phyloP scores from a whole-genome alignment of 331 rosid genomes.

The Prunus yedoensis region DNA sequence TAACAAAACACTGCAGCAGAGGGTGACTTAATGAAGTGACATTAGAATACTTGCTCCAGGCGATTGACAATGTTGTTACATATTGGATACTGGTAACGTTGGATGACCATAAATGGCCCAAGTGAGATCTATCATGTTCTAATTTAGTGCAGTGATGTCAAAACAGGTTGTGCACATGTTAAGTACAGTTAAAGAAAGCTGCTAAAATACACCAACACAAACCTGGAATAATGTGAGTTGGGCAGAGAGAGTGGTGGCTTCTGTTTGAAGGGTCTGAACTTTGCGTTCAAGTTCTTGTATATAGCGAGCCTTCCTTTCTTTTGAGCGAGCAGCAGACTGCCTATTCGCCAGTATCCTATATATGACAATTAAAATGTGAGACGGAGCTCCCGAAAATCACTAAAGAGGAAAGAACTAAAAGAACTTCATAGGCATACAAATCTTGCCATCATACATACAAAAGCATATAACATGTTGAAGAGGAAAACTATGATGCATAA shows the following conservation, averaged over 20 bases:
- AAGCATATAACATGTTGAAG: background rate
- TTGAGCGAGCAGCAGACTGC: conserved; percentile 99
- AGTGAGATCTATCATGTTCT: too few relatives aligned
- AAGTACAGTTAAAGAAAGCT: background rate
- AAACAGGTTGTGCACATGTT: background rate
- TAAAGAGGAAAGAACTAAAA: background rate
- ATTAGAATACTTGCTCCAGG: background rate
- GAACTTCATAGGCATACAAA: background rate
- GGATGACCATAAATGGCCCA: background rate
- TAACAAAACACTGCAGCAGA: background rate
- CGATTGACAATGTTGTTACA: too few relatives aligned
- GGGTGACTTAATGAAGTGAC: background rate
- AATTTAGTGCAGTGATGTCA: background rate
- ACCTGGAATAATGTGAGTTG: conserved; percentile 97
- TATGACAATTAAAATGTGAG: conserved; percentile 26
- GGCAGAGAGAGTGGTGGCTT: conserved; percentile 97
- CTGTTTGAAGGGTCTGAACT: conserved; percentile 97
- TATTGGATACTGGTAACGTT: background rate
- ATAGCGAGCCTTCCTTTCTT: conserved; percentile 95
- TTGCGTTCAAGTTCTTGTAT: conserved; percentile 98
- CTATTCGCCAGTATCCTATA: conserved; percentile 90
- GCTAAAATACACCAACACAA: conserved; percentile 20
- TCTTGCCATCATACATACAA: background rate
- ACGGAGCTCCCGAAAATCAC: conserved; percentile 1
- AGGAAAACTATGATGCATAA: background rate